Evolutionary conservation across 208 protist genomes (phyloP).

Genomic region (Wallacemonas sp.): DNA sequence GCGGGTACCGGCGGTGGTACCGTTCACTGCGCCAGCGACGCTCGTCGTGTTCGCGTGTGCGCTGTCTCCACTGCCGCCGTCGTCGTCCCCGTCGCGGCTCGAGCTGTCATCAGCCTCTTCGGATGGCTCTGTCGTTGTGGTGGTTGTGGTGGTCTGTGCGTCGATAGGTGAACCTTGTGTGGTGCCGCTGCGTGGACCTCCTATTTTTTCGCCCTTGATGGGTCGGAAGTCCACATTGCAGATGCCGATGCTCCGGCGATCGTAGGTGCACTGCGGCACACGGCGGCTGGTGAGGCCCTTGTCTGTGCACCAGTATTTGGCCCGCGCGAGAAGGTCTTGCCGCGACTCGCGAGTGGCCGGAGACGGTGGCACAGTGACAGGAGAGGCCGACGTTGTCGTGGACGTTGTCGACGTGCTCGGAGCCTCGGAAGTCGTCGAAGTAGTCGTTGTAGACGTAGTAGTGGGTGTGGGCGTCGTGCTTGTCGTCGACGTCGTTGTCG

Average conservation of each 20-base stretch:
- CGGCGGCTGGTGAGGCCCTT: neutral
- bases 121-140: neutral
- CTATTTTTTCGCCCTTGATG: neutral
- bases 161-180: no score
- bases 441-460: neutral
- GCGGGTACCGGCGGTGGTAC: neutral
- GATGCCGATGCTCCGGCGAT: constrained; percentile 32
- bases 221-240: constrained; percentile 20
- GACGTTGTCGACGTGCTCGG: neutral
- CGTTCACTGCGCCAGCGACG: no score
- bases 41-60: no score
- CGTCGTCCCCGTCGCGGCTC: neutral
- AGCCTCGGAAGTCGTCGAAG: neutral
- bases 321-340: neutral
- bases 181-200: no score
- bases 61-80: neutral
- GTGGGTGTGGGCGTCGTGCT: neutral
- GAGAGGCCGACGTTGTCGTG: no score
- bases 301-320: constrained; percentile 23
- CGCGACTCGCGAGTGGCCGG: no score
- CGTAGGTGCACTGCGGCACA: constrained; percentile 32
- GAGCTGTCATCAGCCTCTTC: neutral
- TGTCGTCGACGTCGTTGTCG: neutral
- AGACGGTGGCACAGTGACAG: no score
- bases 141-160: no score